A percentile compares a stretch with the other conserved stretches of the same genome.
These are phyloP conservation scores for Peronospora farinosa DNA, from an alignment of 352 stramenopile species.

Conservation along the genomic window DNA sequence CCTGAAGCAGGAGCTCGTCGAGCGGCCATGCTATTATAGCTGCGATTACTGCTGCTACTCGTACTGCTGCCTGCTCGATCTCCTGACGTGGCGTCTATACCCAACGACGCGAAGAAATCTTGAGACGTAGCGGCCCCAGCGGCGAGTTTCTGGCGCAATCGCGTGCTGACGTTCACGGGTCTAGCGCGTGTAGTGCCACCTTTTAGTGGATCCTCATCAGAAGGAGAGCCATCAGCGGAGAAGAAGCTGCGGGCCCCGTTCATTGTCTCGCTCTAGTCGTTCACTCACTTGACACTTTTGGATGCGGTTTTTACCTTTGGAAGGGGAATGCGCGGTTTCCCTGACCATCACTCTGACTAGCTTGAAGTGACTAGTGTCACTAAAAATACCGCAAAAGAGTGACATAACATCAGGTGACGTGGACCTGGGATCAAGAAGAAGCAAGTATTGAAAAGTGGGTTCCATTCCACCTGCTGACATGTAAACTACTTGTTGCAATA, in stretches of 20 bases:
- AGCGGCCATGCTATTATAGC: constrained; percentile 28
- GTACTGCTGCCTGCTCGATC: constrained; percentile 17
- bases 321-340: constrained; percentile 2
- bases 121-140: constrained; percentile 22
- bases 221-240: constrained; percentile 5
- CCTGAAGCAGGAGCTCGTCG: constrained; percentile 15
- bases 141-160: constrained; percentile 50
- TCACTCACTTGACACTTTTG: constrained; percentile 8
- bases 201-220: neutral
- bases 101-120: constrained; percentile 55
- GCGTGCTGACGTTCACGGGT: constrained; percentile 50
- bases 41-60: constrained; percentile 32
- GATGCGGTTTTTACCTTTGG: constrained; percentile 31
- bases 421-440: too few relatives aligned
- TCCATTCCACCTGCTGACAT: neutral
- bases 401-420: constrained; percentile 1
- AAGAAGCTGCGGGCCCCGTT: constrained; percentile 31
- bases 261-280: constrained; percentile 16
- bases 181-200: constrained; percentile 23
- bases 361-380: constrained; percentile 8
- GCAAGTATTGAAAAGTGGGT: too few relatives aligned
- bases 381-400: constrained; percentile 10
- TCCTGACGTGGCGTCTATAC: constrained; percentile 27
- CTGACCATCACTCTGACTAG: constrained; percentile 17
- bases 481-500: neutral